Evolutionary conservation across 2,329 filamentous ascomycete genomes (phyloP), one percentile per base, ranked within the genome.

Genomic region (Leptographium radiaticola): DNA sequence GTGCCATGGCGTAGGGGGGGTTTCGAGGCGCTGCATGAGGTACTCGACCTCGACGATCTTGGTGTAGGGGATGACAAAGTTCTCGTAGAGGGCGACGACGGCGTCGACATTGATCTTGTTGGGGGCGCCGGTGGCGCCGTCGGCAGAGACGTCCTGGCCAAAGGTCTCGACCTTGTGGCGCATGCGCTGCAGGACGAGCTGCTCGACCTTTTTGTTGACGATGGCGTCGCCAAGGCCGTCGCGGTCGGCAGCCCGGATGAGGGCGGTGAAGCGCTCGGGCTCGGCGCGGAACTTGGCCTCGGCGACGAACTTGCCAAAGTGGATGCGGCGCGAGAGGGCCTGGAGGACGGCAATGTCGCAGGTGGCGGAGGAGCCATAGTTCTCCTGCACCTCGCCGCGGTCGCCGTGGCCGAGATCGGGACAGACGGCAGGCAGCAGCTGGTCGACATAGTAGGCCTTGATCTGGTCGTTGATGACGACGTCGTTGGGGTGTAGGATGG

Each of bases 1-100:
- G 34, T 53, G 55, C 57, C 58, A 59, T 16, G 57, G 54, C 15
- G 50, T 34, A 31, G 48, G 16, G 38, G 42, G 31, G 16, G 49
- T 38, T 11, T 54, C 33, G 36, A 98, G 72, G 59, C 93, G 80
- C 70, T 97, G 89, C 88, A 98, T 95, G 61, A 98, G 74, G 67
- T 98, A 98, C 63, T 98, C 93, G 11, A 98, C 89, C 74, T 98
- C 93, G 43, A 98, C 91, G 59, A 89, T 86, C 70, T 98, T 98
- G n/a, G 93, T 98, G 67, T 97, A 70, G 0, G 93, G 93, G 62
- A 98, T 98, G 57, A 98, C 90, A 70, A 87, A 87, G 67, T 95
- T 80, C 76, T 82, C 81, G 71, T 95, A 95, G 85, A 95, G 91
- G 58, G 78, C 76, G 51, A 95, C 88, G 30, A 95, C 89, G 1